Conservation (phyloP, 2,329 filamentous ascomycete species). For the Colletotrichum paranaense region DNA sequence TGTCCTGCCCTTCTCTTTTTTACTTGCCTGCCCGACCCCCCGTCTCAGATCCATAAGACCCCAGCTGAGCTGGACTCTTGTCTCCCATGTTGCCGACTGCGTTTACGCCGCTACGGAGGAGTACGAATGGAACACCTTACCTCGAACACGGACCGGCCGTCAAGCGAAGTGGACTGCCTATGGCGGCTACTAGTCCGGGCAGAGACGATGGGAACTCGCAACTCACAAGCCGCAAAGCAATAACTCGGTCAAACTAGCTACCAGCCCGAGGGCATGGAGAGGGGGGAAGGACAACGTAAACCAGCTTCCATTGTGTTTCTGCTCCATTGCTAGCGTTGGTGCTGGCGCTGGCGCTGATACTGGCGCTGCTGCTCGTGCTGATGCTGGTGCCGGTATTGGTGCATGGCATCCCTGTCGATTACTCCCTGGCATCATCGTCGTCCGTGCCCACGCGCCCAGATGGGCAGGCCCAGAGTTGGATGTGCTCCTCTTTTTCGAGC, state of each 20-base stretch:
- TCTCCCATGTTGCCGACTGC: neutral
- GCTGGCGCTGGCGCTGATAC: neutral
- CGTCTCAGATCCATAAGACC: constrained; percentile 3
- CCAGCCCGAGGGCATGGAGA: neutral
- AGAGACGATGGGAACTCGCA: neutral
- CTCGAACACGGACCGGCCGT: neutral
- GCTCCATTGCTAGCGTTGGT: neutral
- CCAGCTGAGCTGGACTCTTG: neutral
- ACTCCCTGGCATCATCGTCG: constrained; percentile 11
- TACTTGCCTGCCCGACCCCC: neutral
- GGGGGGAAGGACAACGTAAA: neutral
- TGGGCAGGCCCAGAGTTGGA: constrained; percentile 2
- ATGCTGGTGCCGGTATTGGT: neutral
- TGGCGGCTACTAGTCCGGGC: neutral
- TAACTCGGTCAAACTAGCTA: constrained; percentile 24
- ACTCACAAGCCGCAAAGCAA: neutral
- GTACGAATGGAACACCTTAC: neutral
- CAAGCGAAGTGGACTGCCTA: neutral
- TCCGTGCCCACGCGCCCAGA: constrained; percentile 25
- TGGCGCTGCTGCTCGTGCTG: neutral
- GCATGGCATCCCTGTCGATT: constrained; percentile 9
- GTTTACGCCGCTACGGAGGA: neutral
- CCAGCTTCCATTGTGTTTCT: neutral
- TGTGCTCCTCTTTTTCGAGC: constrained; percentile 13
- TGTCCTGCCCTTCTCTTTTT: neutral